These are phyloP conservation scores for Linum usitatissimum DNA, from an alignment of 345 rosid genomes.

Conservation along the genomic window DNA sequence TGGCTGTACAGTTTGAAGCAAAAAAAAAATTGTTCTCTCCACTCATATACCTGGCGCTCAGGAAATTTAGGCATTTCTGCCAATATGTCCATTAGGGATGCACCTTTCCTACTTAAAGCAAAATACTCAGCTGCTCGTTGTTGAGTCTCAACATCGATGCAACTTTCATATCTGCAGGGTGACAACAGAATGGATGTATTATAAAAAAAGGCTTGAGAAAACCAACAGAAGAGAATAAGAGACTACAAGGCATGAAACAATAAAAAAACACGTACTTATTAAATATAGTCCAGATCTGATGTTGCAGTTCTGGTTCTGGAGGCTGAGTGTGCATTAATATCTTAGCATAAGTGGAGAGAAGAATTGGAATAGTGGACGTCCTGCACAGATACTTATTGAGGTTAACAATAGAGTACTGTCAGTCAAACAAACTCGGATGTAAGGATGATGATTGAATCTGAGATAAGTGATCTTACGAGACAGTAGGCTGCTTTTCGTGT, in stretches of 20 bases:
- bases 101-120: conserved; percentile 86
- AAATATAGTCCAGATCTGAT: conserved; percentile 76
- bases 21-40: not conserved
- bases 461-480: conserved; percentile 61
- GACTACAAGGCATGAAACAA: not conserved
- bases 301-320: conserved; percentile 76
- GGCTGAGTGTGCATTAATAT: conserved; percentile 93
- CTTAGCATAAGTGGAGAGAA: conserved; percentile 96
- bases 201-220: conserved; percentile 7
- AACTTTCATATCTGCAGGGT: conserved; percentile 72
- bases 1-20: too few relatives aligned
- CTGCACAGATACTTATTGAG: conserved; percentile 30
- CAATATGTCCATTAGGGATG: conserved; percentile 68
- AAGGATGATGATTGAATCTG: conserved; percentile 10
- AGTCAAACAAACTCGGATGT: conserved; percentile 3
- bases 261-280: conserved; percentile 41
- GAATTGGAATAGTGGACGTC: conserved; percentile 73
- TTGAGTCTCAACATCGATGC: conserved; percentile 98
- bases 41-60: conserved; percentile 68
- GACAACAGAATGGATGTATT: conserved; percentile 7
- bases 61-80: conserved; percentile 99
- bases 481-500: conserved; percentile 94
- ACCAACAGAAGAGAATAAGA: not conserved
- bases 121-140: conserved; percentile 95
- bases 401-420: conserved; percentile 6